phyloP scores from a whole-genome alignment of 2,329 filamentous ascomycete species.

The Botryotinia globosa region DNA sequence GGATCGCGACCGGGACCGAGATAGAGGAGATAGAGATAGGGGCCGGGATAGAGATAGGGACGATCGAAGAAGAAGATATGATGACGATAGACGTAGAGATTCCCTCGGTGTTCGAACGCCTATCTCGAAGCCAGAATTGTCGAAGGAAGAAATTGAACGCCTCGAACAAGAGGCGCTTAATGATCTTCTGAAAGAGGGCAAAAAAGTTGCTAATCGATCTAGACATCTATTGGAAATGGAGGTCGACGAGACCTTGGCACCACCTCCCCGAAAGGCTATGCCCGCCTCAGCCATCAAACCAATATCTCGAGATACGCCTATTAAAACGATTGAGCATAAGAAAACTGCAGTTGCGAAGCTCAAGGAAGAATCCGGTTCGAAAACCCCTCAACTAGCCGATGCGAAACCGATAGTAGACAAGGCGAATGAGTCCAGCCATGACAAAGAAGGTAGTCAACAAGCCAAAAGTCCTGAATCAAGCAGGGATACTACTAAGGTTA shows the following conservation, averaged over 20 bases:
- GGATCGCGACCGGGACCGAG: conserved; percentile 35
- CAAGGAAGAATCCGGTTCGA: conserved; percentile 30
- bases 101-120: conserved; percentile 23
- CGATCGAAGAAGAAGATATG: conserved; percentile 32
- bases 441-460: conserved; percentile 23
- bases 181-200: conserved; percentile 39
- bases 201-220: conserved; percentile 34
- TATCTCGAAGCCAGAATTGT: conserved; percentile 31
- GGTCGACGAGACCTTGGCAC: conserved; percentile 37
- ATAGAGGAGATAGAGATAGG: conserved; percentile 24
- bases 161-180: conserved; percentile 39
- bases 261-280: conserved; percentile 38
- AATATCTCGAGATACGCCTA: conserved; percentile 34
- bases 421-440: conserved; percentile 20
- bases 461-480: conserved; percentile 8
- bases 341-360: conserved; percentile 25
- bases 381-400: conserved; percentile 24
- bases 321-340: conserved; percentile 34
- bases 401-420: conserved; percentile 20
- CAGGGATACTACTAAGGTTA: conserved; percentile 1
- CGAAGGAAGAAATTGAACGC: conserved; percentile 38
- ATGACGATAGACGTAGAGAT: conserved; percentile 28
- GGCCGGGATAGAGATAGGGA: conserved; percentile 32
- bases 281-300: conserved; percentile 39
- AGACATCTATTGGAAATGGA: conserved; percentile 38